These are phyloP conservation scores for Cornus suecica DNA, from an alignment of 148 eudicot genomes.

Conservation along the genomic window DNA sequence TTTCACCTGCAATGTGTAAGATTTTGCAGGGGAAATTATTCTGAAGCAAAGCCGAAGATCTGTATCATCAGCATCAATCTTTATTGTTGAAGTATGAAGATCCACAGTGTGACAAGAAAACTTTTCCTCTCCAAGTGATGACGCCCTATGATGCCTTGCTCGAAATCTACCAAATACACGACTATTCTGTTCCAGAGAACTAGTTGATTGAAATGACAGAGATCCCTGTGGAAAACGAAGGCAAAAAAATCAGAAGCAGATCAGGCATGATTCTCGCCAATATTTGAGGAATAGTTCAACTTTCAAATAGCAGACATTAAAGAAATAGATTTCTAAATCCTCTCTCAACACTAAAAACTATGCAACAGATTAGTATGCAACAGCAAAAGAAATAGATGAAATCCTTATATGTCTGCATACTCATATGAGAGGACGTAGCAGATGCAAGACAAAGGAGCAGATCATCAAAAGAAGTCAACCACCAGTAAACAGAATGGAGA, in stretches of 20 bases:
- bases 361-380: neutral
- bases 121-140: conserved; percentile 68
- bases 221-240: conserved; percentile 45
- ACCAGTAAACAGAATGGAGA: neutral
- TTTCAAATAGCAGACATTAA: neutral
- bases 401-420: neutral
- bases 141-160: conserved; percentile 51
- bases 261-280: neutral
- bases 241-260: neutral
- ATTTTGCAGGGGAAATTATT: conserved; percentile 83
- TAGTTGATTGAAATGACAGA: conserved; percentile 42
- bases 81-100: conserved; percentile 81
- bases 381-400: neutral
- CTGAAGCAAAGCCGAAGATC: conserved; percentile 93
- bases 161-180: conserved; percentile 89
- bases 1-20: conserved; percentile 83
- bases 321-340: neutral
- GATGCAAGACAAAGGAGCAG: neutral
- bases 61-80: conserved; percentile 85
- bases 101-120: conserved; percentile 68
- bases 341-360: neutral
- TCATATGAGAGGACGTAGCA: neutral
- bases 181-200: conserved; percentile 46
- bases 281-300: neutral
- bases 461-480: neutral